Evolutionary conservation across 2,329 filamentous ascomycete species (phyloP).

Genomic region (Cladosporium cucumerinum): DNA sequence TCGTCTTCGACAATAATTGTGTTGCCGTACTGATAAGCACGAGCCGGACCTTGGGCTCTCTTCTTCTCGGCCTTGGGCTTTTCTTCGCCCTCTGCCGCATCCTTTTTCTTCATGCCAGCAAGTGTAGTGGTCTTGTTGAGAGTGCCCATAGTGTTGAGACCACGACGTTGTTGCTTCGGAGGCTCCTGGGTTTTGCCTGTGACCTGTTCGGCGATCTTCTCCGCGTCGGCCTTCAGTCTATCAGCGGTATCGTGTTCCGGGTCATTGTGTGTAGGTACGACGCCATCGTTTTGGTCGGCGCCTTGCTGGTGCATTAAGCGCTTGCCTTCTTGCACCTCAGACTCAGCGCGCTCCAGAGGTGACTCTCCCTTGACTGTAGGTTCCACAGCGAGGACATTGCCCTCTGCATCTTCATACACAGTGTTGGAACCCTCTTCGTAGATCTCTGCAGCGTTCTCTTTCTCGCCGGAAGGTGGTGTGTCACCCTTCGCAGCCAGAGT

Average conservation of each 20-base stretch:
- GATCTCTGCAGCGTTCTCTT: constrained; percentile 50
- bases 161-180: constrained; percentile 39
- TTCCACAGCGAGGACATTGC: constrained; percentile 74
- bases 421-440: constrained; percentile 78
- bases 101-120: constrained; percentile 16
- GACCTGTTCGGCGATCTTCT: constrained; percentile 63
- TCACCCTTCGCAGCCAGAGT: constrained; percentile 44
- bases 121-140: constrained; percentile 36
- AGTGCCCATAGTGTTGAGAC: constrained; percentile 42
- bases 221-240: constrained; percentile 30
- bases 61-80: constrained; percentile 39
- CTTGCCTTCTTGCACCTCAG: constrained; percentile 54
- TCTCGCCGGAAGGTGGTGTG: constrained; percentile 30
- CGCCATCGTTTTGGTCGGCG: constrained; percentile 37
- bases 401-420: constrained; percentile 79
- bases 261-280: constrained; percentile 48
- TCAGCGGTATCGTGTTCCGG: constrained; percentile 42
- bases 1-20: constrained; percentile 88
- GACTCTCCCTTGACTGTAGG: constrained; percentile 40
- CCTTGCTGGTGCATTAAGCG: constrained; percentile 53
- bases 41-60: constrained; percentile 66
- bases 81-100: constrained; percentile 25
- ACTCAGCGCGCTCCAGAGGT: constrained; percentile 59
- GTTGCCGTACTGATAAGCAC: constrained; percentile 81
- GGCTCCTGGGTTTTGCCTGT: constrained; percentile 50